These are phyloP conservation scores for Leccinum uliginosum DNA, from an alignment of 768 basidiomycete genomes.

Conservation along the genomic window DNA sequence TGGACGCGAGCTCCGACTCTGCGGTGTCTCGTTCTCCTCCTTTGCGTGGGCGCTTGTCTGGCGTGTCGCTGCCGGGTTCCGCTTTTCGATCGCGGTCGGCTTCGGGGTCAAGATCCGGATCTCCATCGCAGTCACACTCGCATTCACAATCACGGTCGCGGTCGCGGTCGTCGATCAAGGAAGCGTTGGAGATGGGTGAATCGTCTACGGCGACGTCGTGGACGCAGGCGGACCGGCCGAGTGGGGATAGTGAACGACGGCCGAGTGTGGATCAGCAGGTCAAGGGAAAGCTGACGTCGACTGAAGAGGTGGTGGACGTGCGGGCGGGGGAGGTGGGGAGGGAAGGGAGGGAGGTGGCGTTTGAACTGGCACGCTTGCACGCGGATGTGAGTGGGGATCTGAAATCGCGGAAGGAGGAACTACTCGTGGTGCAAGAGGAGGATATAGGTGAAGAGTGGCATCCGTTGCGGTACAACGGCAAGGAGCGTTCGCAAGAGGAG, in stretches of 20 bases:
- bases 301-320: background rate
- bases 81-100: slow-evolving; percentile 2
- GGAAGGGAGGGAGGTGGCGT: slow-evolving; percentile 1
- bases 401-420: slow-evolving; percentile 17
- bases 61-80: background rate
- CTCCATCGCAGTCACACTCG: background rate
- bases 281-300: background rate
- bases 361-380: slow-evolving; percentile 28
- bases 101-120: background rate
- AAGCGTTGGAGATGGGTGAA: slow-evolving; percentile 8
- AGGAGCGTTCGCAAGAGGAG: slow-evolving; percentile 7
- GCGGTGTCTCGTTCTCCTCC: background rate
- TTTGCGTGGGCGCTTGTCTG: background rate
- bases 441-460: slow-evolving; percentile 27
- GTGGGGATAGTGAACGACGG: slow-evolving; percentile 4
- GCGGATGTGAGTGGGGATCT: background rate
- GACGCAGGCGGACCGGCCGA: slow-evolving; percentile 13
- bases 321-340: background rate
- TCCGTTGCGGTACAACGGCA: slow-evolving; percentile 16
- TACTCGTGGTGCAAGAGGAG: slow-evolving; percentile 20
- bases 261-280: background rate
- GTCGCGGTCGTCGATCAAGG: slow-evolving; percentile 18
- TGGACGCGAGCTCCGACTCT: background rate
- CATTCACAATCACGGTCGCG: slow-evolving; percentile 3
- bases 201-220: slow-evolving; percentile 30